phyloP scores from a whole-genome alignment of 768 basidiomycete genomes.

The Collybiopsis confluens region DNA sequence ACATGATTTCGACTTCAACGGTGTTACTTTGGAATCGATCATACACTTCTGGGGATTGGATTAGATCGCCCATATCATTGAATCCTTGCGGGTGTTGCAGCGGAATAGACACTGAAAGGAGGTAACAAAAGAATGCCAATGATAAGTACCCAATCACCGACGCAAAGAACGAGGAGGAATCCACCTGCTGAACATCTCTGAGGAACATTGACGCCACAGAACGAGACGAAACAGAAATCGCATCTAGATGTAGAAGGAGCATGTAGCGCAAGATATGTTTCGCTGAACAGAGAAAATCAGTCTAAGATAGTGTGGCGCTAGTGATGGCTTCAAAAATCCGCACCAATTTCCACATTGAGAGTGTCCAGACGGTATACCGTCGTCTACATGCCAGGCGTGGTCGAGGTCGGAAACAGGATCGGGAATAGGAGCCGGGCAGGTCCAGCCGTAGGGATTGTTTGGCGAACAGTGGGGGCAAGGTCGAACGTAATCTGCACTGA shows the following conservation, averaged over 20 bases:
- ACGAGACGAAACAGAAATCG: constrained; percentile 77
- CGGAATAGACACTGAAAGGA: constrained; percentile 55
- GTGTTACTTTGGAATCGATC: constrained; percentile 77
- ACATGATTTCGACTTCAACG: constrained; percentile 78
- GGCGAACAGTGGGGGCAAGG: constrained; percentile 77
- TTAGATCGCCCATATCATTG: constrained; percentile 66
- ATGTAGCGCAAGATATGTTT: constrained; percentile 65
- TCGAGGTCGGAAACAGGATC: constrained; percentile 69
- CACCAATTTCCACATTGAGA: constrained; percentile 81
- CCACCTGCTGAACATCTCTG: constrained; percentile 46
- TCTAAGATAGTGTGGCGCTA: background rate
- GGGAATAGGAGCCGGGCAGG: constrained; percentile 73
- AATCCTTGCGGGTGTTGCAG: constrained; percentile 69
- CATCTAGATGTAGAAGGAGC: constrained; percentile 81
- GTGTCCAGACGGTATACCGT: constrained; percentile 78
- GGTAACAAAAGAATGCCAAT: constrained; percentile 47
- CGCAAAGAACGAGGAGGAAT: background rate
- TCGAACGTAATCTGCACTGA: constrained; percentile 59
- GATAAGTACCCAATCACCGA: constrained; percentile 29
- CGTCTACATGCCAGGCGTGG: constrained; percentile 72
- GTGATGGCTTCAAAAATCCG: constrained; percentile 32
- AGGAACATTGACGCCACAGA: constrained; percentile 78
- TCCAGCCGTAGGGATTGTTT: constrained; percentile 74
- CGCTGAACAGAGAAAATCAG: constrained; percentile 34
- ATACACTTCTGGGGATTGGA: constrained; percentile 73